Evolutionary conservation across 371 early-diverging fungal species (phyloP).

Genomic region (Batrachochytrium dendrobatidis): DNA sequence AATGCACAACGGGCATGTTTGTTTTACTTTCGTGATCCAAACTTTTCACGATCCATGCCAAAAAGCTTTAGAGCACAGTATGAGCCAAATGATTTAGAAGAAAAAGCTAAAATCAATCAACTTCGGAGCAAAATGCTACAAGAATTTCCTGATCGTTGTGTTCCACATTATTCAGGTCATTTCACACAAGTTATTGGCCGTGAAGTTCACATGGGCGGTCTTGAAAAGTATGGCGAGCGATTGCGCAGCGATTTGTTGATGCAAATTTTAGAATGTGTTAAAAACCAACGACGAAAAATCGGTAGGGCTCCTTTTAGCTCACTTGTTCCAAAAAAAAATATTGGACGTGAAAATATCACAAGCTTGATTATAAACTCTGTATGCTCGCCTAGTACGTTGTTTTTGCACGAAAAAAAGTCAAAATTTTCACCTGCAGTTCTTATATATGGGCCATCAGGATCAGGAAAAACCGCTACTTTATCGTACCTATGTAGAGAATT

Average conservation of each 20-base stretch:
- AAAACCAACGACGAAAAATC: background rate
- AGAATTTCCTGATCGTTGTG: background rate
- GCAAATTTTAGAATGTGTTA: background rate
- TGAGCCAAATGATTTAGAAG: constrained; percentile 6
- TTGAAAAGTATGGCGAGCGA: constrained; percentile 3
- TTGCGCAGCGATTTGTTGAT: background rate
- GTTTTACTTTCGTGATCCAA: constrained; percentile 14
- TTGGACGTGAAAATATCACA: background rate
- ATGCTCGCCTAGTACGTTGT: background rate
- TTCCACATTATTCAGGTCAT: background rate
- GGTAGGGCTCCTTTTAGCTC: background rate
- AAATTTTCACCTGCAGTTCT: background rate
- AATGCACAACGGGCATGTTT: background rate
- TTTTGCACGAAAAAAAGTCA: background rate
- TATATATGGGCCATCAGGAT: constrained; percentile 7
- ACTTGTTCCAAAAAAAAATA: background rate
- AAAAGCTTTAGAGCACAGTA: constrained; percentile 13
- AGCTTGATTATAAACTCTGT: background rate
- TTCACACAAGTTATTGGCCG: constrained; percentile 8
- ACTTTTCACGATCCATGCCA: constrained; percentile 12
- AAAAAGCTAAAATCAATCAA: background rate
- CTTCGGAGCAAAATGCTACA: background rate
- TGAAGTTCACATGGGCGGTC: constrained; percentile 13
- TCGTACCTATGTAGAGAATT: constrained; percentile 5
- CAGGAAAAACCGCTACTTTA: constrained; percentile 11